Conservation (phyloP, 1,284 basidiomycete species). For the Malassezia brasiliensis region DNA sequence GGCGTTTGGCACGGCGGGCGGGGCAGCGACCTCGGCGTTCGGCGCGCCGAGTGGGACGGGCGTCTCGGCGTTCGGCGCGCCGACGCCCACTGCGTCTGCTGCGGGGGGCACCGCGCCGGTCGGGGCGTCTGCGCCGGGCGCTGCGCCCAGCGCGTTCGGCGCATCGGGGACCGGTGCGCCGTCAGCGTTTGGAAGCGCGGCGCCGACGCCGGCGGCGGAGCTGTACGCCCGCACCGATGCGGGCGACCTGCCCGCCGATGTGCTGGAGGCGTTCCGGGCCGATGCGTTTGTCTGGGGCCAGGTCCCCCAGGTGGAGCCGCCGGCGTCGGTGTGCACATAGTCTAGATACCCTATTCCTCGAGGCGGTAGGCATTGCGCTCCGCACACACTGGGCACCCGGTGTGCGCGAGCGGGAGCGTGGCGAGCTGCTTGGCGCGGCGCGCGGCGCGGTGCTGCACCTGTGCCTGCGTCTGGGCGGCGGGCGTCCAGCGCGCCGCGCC, state of each 20-base stretch:
- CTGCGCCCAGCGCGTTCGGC: background rate
- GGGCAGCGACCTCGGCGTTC: background rate
- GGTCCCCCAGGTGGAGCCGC: constrained; percentile 16
- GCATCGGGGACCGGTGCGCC: background rate
- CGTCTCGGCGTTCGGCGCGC: too few relatives aligned
- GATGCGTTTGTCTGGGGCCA: constrained; percentile 11
- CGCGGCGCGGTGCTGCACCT: background rate
- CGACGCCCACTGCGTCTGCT: too few relatives aligned
- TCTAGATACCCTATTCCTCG: constrained; percentile 4
- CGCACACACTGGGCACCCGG: constrained; percentile 10
- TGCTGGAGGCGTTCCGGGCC: constrained; percentile 6
- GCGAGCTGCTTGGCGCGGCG: background rate
- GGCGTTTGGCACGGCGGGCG: too few relatives aligned
- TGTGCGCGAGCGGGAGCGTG: background rate
- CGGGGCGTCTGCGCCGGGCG: too few relatives aligned
- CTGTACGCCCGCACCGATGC: constrained; percentile 2
- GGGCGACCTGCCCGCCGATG: constrained; percentile 6
- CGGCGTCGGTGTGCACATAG: constrained; percentile 10
- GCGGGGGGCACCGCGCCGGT: too few relatives aligned
- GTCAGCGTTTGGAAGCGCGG: background rate
- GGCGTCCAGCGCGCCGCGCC: background rate
- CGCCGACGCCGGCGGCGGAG: background rate
- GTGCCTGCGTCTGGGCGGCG: background rate
- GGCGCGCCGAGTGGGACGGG: background rate
- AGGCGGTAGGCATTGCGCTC: background rate